Base-by-base conservation (phyloP, 179 eudicot species). In the Drosera spatulata region DNA sequence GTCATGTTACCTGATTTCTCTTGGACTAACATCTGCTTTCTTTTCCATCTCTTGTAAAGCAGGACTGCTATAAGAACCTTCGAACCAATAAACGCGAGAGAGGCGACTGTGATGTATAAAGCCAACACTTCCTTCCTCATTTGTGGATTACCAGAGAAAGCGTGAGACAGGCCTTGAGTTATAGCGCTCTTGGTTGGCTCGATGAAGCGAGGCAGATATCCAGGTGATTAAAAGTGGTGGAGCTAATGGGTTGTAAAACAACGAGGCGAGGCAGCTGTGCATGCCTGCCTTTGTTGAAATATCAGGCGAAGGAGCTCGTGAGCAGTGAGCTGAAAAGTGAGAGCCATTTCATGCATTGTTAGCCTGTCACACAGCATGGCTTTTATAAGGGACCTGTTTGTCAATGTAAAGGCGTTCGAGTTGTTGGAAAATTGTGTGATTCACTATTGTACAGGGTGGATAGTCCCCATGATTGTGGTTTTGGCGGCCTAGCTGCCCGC, bases 41-140 rank as follows among this genome's bases (percentile, higher is more conserved):
- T 71, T 62, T 85, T 71, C 96, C 98, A 84, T 69, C 79, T 76
- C 50, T 80, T 85, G 72, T 91, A 91, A 66, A 82, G 72, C 42
- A 91, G 77, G 53, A 84, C 53, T 44, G 93, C 79, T 64, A 88
- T 70, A 4, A 74, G 63, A 49, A 86, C 73, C 77, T 88, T 91
- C 41, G 88, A 80, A 62, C 67, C 63, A 14, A 82, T 71, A 48
- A 91, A 91, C 55, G 86, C 95, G 50, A 91, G 55, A 43, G 78
- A 74, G 33, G 82, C 70, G 44, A 91, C 56, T 61, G 96, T 71
- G 65, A 88, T 66, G 71, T 79, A 91, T 14, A 85, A 53, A 7
- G 80, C 69, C 56, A 79, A 64, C 15, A 69, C 63, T 33, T 62
- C 46, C 64, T 60, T 72, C n/a, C n/a, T n/a, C n/a, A n/a, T n/a